Conservation (phyloP, 768 basidiomycete species). For the Phaeotremella fagi region DNA sequence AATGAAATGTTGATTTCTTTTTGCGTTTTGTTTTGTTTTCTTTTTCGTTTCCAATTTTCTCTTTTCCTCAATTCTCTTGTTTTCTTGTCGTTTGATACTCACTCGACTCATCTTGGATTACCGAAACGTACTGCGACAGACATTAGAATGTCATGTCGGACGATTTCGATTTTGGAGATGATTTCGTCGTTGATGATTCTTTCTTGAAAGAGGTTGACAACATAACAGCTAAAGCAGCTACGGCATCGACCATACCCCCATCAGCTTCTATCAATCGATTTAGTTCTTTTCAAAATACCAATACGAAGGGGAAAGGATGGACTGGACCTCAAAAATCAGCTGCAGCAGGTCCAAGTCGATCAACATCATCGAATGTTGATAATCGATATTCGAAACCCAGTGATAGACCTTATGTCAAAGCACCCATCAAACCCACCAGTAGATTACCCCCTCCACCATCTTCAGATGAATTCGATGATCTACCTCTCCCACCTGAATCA, state of each 20-base stretch:
- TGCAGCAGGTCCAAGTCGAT: background rate
- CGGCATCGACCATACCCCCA: background rate
- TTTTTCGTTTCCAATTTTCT: too few species aligned
- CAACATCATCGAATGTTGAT: background rate
- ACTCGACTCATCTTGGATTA: too few species aligned
- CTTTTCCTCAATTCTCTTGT: too few species aligned
- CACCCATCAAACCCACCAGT: background rate
- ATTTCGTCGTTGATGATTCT: constrained; percentile 34
- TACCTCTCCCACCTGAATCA: constrained; percentile 6
- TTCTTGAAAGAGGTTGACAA: constrained; percentile 38
- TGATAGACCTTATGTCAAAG: background rate
- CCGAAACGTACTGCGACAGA: too few species aligned
- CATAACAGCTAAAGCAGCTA: constrained; percentile 22
- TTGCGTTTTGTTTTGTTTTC: too few species aligned
- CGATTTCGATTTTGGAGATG: constrained; percentile 37
- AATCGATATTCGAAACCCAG: background rate
- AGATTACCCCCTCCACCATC: constrained; percentile 1
- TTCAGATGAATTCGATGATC: constrained; percentile 13
- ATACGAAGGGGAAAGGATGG: constrained; percentile 12
- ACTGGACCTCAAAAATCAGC: constrained; percentile 14
- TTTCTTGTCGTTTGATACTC: too few species aligned
- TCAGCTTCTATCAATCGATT: background rate
- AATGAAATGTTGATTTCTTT: too few species aligned
- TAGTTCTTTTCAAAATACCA: background rate
- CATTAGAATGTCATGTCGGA: constrained; percentile 44